Conservation (phyloP, 2,329 filamentous ascomycete genomes). For the Venturia effusa region DNA sequence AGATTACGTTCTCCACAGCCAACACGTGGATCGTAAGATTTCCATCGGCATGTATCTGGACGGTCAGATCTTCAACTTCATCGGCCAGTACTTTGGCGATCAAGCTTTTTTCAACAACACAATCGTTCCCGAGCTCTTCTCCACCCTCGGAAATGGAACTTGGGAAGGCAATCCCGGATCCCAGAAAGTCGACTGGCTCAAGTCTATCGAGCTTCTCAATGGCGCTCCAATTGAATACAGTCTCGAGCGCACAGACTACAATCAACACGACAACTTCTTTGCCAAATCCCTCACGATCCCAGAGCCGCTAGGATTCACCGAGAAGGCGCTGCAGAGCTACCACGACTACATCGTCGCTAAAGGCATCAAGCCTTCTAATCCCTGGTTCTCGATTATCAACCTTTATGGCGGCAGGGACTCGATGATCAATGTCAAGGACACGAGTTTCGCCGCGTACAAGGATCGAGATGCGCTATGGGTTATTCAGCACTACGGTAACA, state of each 20-base stretch:
- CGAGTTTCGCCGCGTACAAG: constrained; percentile 18
- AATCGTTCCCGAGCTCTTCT: constrained; percentile 28
- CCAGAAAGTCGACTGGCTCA: constrained; percentile 21
- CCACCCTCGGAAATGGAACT: neutral
- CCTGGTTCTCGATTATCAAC: constrained; percentile 24
- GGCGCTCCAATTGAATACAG: constrained; percentile 12
- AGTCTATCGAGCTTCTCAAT: constrained; percentile 32
- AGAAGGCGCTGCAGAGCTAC: constrained; percentile 18
- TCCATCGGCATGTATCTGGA: constrained; percentile 33
- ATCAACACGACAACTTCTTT: constrained; percentile 25
- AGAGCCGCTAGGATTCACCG: constrained; percentile 22
- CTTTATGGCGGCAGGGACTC: constrained; percentile 27
- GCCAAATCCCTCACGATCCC: constrained; percentile 31
- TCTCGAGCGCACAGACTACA: constrained; percentile 20
- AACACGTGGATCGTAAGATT: constrained; percentile 30
- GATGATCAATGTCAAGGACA: constrained; percentile 19
- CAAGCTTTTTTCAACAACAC: constrained; percentile 26
- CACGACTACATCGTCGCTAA: constrained; percentile 22
- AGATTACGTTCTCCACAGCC: constrained; percentile 28
- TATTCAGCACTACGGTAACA: constrained; percentile 20
- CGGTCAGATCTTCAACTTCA: constrained; percentile 22
- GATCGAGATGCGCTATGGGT: constrained; percentile 24
- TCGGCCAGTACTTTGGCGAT: constrained; percentile 31
- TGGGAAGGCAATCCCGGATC: constrained; percentile 22
- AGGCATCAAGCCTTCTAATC: neutral